phyloP scores from a whole-genome alignment of 257 asterid genomes.

The Plantago major region DNA sequence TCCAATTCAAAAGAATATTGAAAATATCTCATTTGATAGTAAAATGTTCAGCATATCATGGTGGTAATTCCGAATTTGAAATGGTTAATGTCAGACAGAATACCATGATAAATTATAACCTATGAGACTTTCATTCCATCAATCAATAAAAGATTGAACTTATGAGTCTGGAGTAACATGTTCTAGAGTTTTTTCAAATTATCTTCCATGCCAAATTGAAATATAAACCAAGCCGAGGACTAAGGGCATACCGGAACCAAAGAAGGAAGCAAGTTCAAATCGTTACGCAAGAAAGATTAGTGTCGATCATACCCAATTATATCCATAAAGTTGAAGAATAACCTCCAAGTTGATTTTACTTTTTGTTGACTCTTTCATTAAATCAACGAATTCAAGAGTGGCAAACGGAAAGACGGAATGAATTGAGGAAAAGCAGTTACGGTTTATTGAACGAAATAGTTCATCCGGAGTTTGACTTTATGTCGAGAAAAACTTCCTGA shows the following conservation, averaged over 20 bases:
- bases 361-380: too few species aligned
- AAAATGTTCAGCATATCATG: too few species aligned
- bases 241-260: slow-evolving; percentile 84
- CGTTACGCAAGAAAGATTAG: slow-evolving; percentile 30
- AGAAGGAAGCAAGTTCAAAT: slow-evolving; percentile 94
- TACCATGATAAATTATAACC: too few species aligned
- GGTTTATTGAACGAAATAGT: slow-evolving; percentile 94
- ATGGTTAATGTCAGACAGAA: too few species aligned
- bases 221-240: slow-evolving; percentile 16
- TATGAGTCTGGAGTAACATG: too few species aligned
- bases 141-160: too few species aligned
- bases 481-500: slow-evolving; percentile 44
- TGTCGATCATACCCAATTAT: not conserved
- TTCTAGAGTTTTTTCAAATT: not conserved
- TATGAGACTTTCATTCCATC: too few species aligned
- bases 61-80: too few species aligned
- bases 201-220: not conserved
- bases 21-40: not conserved
- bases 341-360: too few species aligned
- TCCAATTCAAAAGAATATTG: not conserved
- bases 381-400: not conserved
- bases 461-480: slow-evolving; percentile 75
- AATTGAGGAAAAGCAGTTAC: slow-evolving; percentile 62
- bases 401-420: slow-evolving; percentile 84
- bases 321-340: too few species aligned